Conservation (phyloP, 768 basidiomycete genomes). For the Hemileccinum impolitum region DNA sequence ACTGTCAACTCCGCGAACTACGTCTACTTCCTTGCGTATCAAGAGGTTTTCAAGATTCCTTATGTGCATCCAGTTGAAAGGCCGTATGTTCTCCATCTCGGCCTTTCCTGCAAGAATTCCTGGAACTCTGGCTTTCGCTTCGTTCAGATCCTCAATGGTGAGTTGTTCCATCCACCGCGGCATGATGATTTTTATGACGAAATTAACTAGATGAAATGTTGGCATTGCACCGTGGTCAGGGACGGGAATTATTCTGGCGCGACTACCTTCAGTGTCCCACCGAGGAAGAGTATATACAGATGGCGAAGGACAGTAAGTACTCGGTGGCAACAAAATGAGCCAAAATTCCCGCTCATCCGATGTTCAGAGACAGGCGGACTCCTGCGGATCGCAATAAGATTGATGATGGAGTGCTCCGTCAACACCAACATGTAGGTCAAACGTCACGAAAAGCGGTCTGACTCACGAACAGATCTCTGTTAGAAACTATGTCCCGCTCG, state of each 20-base stretch:
- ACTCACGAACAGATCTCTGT: neutral
- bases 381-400: conserved; percentile 84
- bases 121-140: conserved; percentile 42
- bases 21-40: conserved; percentile 91
- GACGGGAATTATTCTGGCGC: conserved; percentile 89
- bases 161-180: conserved; percentile 5
- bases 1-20: conserved; percentile 98
- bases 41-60: conserved; percentile 58
- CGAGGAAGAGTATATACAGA: conserved; percentile 90
- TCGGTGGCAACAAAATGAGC: neutral
- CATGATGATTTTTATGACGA: neutral
- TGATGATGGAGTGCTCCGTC: conserved; percentile 86
- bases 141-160: conserved; percentile 74
- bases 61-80: conserved; percentile 5
- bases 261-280: conserved; percentile 87
- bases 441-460: neutral
- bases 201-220: conserved; percentile 56
- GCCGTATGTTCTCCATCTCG: conserved; percentile 38
- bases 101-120: conserved; percentile 1
- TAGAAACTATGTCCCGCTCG: conserved; percentile 55
- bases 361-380: conserved; percentile 88
- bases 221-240: conserved; percentile 90
- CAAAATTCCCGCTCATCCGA: neutral
- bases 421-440: conserved; percentile 53
- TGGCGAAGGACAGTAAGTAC: conserved; percentile 89